A percentile compares a stretch with the other conserved stretches of the same genome.
Conservation (phyloP, 2,329 filamentous ascomycete species). For the Scedosporium aurantiacum region DNA sequence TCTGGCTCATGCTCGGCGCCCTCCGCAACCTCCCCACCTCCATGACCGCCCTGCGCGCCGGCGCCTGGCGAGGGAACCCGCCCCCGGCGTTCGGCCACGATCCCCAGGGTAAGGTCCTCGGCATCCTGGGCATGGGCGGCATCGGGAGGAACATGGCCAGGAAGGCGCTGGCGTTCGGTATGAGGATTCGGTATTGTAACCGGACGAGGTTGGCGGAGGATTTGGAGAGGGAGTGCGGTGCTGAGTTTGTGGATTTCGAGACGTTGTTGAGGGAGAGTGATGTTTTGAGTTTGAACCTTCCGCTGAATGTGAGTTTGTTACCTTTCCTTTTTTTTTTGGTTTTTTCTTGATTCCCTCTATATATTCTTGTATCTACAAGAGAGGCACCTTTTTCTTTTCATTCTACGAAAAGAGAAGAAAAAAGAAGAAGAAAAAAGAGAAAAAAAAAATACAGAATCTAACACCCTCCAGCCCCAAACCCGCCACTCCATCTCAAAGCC, state of each 20-base stretch:
- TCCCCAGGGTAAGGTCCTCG: conserved; percentile 66
- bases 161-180: conserved; percentile 65
- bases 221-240: conserved; percentile 38
- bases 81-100: conserved; percentile 58
- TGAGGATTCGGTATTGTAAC: conserved; percentile 68
- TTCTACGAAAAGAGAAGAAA: too few species aligned
- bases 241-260: conserved; percentile 62
- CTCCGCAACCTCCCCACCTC: conserved; percentile 60
- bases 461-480: conserved; percentile 41
- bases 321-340: neutral
- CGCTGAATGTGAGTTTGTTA: conserved; percentile 58
- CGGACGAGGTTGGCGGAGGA: conserved; percentile 48
- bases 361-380: too few species aligned
- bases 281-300: conserved; percentile 69
- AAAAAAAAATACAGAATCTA: neutral
- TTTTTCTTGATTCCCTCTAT: too few species aligned
- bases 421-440: too few species aligned
- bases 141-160: conserved; percentile 68
- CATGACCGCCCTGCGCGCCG: conserved; percentile 54
- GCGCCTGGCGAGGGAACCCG: conserved; percentile 54
- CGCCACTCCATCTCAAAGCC: conserved; percentile 61
- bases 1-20: conserved; percentile 73
- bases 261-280: conserved; percentile 59
- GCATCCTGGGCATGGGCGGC: conserved; percentile 77
- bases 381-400: too few species aligned